These are phyloP conservation scores for Yarrowia yakushimensis DNA, from an alignment of 805 yeast species.

Conservation along the genomic window DNA sequence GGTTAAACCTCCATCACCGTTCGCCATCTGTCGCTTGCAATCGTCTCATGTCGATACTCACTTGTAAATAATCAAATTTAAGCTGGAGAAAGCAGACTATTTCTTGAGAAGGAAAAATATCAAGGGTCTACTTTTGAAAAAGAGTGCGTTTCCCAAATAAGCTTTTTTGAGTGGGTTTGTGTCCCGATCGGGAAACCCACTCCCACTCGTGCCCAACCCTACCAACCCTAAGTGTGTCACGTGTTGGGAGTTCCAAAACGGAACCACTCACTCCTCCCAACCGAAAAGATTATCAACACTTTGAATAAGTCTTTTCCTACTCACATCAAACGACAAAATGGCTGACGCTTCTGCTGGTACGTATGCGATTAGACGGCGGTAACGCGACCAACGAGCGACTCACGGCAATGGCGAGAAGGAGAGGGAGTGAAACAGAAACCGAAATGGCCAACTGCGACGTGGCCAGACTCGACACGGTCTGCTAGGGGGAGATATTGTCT, in stretches of 20 bases:
- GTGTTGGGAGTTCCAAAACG: slow-evolving; percentile 24
- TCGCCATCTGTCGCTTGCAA: too few relatives aligned
- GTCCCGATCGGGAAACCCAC: neutral
- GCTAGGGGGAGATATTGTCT: too few relatives aligned
- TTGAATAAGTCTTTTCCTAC: slow-evolving; percentile 1
- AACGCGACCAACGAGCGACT: too few relatives aligned
- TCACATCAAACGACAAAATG: slow-evolving; percentile 23
- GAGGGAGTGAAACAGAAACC: too few relatives aligned
- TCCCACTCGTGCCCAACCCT: neutral
- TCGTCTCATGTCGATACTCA: too few relatives aligned
- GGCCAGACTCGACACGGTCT: too few relatives aligned
- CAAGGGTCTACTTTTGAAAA: slow-evolving; percentile 25
- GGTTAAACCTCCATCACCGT: too few relatives aligned
- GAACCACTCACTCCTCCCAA: slow-evolving; percentile 15
- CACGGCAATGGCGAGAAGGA: too few relatives aligned
- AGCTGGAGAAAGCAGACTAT: slow-evolving; percentile 73
- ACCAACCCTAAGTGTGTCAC: slow-evolving; percentile 14
- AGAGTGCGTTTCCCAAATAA: neutral
- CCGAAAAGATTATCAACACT: slow-evolving; percentile 17
- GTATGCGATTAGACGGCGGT: too few relatives aligned
- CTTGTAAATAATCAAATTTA: slow-evolving; percentile 71
- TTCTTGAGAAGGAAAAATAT: slow-evolving; percentile 48
- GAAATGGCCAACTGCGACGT: too few relatives aligned
- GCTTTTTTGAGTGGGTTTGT: neutral
- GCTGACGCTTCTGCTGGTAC: slow-evolving; percentile 25